These are phyloP conservation scores for Castanea sativa DNA, from an alignment of 306 rosid species.

Conservation along the genomic window DNA sequence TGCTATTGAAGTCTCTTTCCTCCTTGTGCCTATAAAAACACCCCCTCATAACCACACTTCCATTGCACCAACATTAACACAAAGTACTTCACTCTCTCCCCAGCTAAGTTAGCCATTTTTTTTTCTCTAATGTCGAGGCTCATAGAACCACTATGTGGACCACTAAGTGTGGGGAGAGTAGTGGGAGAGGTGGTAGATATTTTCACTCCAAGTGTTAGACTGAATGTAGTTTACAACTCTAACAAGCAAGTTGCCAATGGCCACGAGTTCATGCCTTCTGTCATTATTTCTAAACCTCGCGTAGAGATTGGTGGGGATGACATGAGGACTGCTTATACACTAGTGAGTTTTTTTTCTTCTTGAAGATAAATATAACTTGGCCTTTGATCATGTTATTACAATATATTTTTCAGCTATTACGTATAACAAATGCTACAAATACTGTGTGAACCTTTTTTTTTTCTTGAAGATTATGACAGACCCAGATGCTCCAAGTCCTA, in stretches of 20 bases:
- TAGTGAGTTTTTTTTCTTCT: slow-evolving; percentile 36
- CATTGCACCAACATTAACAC: slow-evolving; percentile 18
- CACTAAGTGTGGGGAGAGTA: slow-evolving; percentile 67
- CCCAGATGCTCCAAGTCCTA: slow-evolving; percentile 97
- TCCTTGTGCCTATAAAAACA: slow-evolving; percentile 44
- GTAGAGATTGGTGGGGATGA: slow-evolving; percentile 85
- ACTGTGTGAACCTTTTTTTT: neutral
- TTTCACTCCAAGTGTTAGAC: slow-evolving; percentile 67
- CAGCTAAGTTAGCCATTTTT: neutral
- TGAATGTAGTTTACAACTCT: slow-evolving; percentile 65
- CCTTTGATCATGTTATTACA: neutral
- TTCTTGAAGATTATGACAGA: slow-evolving; percentile 75
- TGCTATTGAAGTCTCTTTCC: neutral
- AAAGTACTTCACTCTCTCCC: slow-evolving; percentile 1
- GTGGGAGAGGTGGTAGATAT: slow-evolving; percentile 88
- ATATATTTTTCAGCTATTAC: neutral
- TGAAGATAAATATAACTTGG: too few species aligned
- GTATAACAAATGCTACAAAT: neutral
- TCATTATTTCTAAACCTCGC: slow-evolving; percentile 51
- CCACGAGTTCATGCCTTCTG: slow-evolving; percentile 73
- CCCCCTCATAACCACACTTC: slow-evolving; percentile 19
- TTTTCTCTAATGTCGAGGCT: slow-evolving; percentile 41
- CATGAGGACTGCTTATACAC: slow-evolving; percentile 73
- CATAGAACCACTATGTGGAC: slow-evolving; percentile 57
- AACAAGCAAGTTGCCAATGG: slow-evolving; percentile 70